phyloP scores from a whole-genome alignment of 2,329 filamentous ascomycete species.

The Chrysosporium queenslandicum region DNA sequence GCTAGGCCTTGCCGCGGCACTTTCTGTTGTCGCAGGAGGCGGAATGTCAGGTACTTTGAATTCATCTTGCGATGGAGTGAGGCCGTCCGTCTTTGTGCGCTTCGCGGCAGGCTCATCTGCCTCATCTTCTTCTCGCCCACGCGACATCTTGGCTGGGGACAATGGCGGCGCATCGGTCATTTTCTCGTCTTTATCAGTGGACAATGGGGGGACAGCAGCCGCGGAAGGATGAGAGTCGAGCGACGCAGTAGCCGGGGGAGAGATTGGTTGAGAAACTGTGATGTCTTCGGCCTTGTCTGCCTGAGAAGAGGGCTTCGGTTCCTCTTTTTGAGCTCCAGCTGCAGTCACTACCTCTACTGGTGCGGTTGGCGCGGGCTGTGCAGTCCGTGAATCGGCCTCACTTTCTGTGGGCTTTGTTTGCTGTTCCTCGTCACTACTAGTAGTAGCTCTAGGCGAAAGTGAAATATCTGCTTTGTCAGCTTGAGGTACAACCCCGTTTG shows the following conservation, averaged over 20 bases:
- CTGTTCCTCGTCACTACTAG: not conserved
- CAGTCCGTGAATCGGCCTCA: not conserved
- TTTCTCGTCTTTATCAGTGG: conserved; percentile 33
- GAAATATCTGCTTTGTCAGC: not conserved
- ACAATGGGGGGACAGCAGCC: not conserved
- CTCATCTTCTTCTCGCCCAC: conserved; percentile 66
- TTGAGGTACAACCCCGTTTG: not conserved
- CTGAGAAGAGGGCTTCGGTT: not conserved
- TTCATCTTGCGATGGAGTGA: conserved; percentile 34
- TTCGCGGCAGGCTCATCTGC: conserved; percentile 60
- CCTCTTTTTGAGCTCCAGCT: not conserved
- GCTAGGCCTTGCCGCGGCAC: conserved; percentile 17
- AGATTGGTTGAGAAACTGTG: not conserved
- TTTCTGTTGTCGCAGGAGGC: conserved; percentile 25
- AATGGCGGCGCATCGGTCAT: conserved; percentile 46
- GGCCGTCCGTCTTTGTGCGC: conserved; percentile 62
- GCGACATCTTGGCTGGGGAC: conserved; percentile 52
- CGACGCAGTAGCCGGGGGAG: conserved; percentile 5
- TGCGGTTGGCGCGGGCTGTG: not conserved
- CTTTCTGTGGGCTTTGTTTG: not conserved
- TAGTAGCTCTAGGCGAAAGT: not conserved
- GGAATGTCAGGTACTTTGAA: conserved; percentile 39
- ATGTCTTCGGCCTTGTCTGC: not conserved
- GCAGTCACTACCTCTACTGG: not conserved
- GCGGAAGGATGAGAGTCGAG: not conserved